These are phyloP conservation scores for Chalciporus piperatus DNA, from an alignment of 768 basidiomycete species.

Conservation along the genomic window DNA sequence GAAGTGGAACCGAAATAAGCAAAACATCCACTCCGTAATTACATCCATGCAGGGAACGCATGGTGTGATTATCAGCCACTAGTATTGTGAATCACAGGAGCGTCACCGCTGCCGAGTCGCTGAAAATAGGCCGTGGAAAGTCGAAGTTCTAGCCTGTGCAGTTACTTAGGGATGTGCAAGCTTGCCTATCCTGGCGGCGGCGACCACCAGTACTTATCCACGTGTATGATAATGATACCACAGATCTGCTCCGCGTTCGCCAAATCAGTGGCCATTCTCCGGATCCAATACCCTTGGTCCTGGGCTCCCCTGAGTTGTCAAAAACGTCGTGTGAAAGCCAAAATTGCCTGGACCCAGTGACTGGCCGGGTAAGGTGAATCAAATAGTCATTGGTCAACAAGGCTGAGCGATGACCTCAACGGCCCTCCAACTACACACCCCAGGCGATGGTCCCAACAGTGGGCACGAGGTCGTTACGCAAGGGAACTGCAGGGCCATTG, in stretches of 20 bases:
- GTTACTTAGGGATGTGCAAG: conserved; percentile 17
- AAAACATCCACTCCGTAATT: not conserved
- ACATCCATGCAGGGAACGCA: conserved; percentile 7
- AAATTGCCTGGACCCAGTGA: not conserved
- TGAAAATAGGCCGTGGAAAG: not conserved
- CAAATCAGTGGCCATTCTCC: conserved; percentile 6
- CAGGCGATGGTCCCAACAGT: conserved; percentile 11
- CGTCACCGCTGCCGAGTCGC: conserved; percentile 12
- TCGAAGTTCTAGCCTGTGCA: too few species aligned
- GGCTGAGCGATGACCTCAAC: not conserved
- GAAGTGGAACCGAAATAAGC: not conserved
- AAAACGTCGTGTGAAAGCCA: not conserved
- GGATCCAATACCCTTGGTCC: conserved; percentile 21
- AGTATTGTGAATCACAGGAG: not conserved
- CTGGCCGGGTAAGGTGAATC: not conserved
- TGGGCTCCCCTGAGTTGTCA: conserved; percentile 4
- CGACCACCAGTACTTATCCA: not conserved
- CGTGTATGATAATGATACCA: conserved; percentile 16
- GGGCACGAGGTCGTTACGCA: conserved; percentile 28
- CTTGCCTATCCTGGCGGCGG: conserved; percentile 1
- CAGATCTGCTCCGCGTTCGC: conserved; percentile 6
- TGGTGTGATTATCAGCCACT: conserved; percentile 7
- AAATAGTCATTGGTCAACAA: conserved; percentile 1
- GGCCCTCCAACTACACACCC: conserved; percentile 4
- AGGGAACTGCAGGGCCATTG: conserved; percentile 14